Conservation (phyloP, 179 eudicot genomes). For the Camellia oleifera region DNA sequence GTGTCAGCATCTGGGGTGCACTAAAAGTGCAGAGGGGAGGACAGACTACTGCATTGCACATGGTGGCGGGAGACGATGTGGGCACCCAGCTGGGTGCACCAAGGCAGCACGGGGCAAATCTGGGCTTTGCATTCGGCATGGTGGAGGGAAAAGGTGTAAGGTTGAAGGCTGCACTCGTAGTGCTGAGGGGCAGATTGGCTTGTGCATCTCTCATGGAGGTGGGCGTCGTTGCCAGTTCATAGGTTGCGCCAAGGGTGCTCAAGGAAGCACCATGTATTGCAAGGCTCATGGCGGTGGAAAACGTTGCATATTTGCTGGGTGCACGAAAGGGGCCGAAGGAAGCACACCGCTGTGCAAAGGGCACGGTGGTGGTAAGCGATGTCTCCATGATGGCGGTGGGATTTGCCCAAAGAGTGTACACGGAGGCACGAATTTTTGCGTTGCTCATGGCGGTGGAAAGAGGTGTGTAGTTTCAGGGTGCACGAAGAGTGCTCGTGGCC, state of each 20-base stretch:
- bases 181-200: constrained; percentile 80
- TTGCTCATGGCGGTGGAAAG: constrained; percentile 89
- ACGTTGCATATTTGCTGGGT: constrained; percentile 68
- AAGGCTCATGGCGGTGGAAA: constrained; percentile 89
- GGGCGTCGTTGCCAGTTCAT: constrained; percentile 66
- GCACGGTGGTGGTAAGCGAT: constrained; percentile 82
- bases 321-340: constrained; percentile 85
- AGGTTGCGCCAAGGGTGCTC: constrained; percentile 70
- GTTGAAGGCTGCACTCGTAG: constrained; percentile 72
- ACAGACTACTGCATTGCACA: constrained; percentile 79
- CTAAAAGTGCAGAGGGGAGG: constrained; percentile 81
- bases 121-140: constrained; percentile 77
- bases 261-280: constrained; percentile 72
- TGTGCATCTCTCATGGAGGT: constrained; percentile 86
- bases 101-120: constrained; percentile 85
- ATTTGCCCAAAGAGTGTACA: constrained; percentile 87
- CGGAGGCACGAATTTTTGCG: constrained; percentile 79
- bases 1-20: constrained; percentile 75
- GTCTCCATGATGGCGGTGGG: constrained; percentile 69
- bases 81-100: constrained; percentile 51
- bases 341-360: constrained; percentile 84
- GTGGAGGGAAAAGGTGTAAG: constrained; percentile 82
- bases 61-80: constrained; percentile 76
- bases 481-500: constrained; percentile 80
- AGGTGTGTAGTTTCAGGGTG: constrained; percentile 64